Percentiles rank a stretch among this genome's conserved stretches.
Conservation (phyloP, 2,329 filamentous ascomycete species). For the Paecilomyces niveus region DNA sequence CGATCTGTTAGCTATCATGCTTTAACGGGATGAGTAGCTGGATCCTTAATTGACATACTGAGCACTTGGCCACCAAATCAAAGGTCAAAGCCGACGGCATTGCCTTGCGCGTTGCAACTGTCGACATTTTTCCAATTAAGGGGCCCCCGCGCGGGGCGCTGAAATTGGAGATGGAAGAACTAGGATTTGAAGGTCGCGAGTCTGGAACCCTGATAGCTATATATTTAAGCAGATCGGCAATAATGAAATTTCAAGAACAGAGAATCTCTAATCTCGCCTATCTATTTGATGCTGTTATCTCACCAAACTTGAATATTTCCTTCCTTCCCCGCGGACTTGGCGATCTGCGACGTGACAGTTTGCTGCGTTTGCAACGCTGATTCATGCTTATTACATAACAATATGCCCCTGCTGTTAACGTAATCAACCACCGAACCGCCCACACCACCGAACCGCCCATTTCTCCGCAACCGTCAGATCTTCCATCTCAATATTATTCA, state of each 20-base stretch:
- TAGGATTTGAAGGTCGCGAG: background rate
- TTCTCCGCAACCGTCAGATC: too few species aligned
- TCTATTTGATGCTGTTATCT: background rate
- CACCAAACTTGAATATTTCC: background rate
- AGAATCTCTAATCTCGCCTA: background rate
- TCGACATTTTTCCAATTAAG: conserved; percentile 22
- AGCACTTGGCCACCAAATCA: conserved; percentile 70
- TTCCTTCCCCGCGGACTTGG: background rate
- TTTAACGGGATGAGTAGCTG: background rate
- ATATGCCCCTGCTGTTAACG: too few species aligned
- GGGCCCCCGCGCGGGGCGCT: conserved; percentile 7
- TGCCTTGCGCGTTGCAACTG: conserved; percentile 18
- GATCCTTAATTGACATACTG: conserved; percentile 49
- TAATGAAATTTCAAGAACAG: background rate
- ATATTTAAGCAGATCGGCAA: background rate
- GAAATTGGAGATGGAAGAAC: background rate
- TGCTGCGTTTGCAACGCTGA: conserved; percentile 6
- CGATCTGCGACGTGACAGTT: conserved; percentile 3
- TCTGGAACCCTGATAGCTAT: background rate
- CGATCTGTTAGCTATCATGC: conserved; percentile 2
- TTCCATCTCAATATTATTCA: too few species aligned
- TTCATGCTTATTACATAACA: background rate
- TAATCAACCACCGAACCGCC: too few species aligned
- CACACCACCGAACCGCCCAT: too few species aligned
- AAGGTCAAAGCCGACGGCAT: conserved; percentile 63